phyloP scores from a whole-genome alignment of 768 basidiomycete species.

The Pulveroboletus sp. region DNA sequence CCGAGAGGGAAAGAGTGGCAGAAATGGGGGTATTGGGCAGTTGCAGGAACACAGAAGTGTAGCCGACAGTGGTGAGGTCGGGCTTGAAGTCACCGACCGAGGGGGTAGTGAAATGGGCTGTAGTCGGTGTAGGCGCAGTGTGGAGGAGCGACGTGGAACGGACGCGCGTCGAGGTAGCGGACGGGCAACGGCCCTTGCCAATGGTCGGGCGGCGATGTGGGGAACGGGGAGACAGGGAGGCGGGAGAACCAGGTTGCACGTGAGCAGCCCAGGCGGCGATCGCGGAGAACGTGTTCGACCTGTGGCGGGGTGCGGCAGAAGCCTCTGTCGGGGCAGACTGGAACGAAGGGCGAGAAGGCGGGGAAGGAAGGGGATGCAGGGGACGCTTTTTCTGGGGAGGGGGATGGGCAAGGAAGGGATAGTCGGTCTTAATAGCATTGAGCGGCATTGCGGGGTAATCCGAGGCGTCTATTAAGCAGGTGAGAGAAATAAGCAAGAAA shows the following conservation, averaged over 20 bases:
- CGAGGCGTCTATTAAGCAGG: conserved; percentile 3
- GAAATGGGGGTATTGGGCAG: conserved; percentile 47
- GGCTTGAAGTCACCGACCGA: conserved; percentile 44
- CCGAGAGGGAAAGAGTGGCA: conserved; percentile 10
- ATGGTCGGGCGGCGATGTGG: conserved; percentile 36
- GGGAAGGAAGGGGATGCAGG: conserved; percentile 28
- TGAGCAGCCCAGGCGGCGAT: conserved; percentile 61
- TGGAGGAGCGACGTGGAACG: conserved; percentile 49
- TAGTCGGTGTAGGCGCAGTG: conserved; percentile 40
- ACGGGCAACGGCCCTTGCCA: conserved; percentile 28
- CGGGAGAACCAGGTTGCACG: conserved; percentile 69
- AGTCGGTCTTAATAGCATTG: conserved; percentile 20
- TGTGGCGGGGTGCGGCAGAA: conserved; percentile 21
- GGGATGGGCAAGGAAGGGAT: conserved; percentile 44
- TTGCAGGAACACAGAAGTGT: conserved; percentile 62
- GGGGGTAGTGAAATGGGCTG: conserved; percentile 34
- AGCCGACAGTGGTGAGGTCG: conserved; percentile 59
- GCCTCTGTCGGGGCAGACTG: conserved; percentile 12
- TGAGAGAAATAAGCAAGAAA: conserved; percentile 7
- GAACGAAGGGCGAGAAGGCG: neutral
- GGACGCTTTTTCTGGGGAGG: conserved; percentile 37
- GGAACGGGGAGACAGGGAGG: conserved; percentile 37
- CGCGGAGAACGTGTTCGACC: conserved; percentile 44
- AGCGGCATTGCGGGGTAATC: conserved; percentile 13
- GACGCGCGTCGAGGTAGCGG: conserved; percentile 36